Evolutionary conservation across 2,329 filamentous ascomycete genomes (phyloP).

Genomic region (Hypoxylon sp.): DNA sequence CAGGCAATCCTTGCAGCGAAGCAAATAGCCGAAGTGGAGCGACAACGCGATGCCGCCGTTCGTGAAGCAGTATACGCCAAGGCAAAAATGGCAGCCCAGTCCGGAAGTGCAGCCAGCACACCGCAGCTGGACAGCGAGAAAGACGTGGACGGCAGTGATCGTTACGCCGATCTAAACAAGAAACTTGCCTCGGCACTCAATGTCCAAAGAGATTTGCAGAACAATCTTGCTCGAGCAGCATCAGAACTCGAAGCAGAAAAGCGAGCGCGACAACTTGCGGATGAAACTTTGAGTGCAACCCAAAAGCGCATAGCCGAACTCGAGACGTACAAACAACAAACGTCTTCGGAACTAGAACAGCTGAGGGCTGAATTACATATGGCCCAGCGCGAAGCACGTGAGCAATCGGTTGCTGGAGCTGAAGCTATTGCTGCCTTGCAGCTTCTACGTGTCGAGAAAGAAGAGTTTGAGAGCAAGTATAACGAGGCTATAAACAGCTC

Average conservation of each 20-base stretch:
- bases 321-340: slow-evolving; percentile 86
- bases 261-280: slow-evolving; percentile 84
- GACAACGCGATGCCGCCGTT: slow-evolving; percentile 93
- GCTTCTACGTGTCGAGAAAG: slow-evolving; percentile 87
- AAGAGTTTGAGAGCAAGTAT: slow-evolving; percentile 79
- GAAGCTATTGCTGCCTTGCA: slow-evolving; percentile 83
- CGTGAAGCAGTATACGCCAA: slow-evolving; percentile 96
- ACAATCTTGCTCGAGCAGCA: slow-evolving; percentile 77
- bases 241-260: slow-evolving; percentile 85
- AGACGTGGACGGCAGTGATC: slow-evolving; percentile 69
- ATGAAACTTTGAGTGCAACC: slow-evolving; percentile 87
- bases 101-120: slow-evolving; percentile 73
- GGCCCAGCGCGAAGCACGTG: slow-evolving; percentile 81
- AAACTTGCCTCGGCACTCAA: slow-evolving; percentile 87
- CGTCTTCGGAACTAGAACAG: slow-evolving; percentile 86
- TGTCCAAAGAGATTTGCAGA: slow-evolving; percentile 83
- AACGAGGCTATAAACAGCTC: slow-evolving; percentile 76
- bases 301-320: slow-evolving; percentile 88
- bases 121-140: slow-evolving; percentile 72
- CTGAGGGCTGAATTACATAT: slow-evolving; percentile 89
- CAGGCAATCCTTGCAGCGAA: slow-evolving; percentile 89
- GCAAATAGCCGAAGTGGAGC: slow-evolving; percentile 93
- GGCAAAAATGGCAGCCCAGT: slow-evolving; percentile 87
- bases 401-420: slow-evolving; percentile 82
- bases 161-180: slow-evolving; percentile 81